Evolutionary conservation across 345 rosid genomes (phyloP).

Genomic region (Camelina hispida): DNA sequence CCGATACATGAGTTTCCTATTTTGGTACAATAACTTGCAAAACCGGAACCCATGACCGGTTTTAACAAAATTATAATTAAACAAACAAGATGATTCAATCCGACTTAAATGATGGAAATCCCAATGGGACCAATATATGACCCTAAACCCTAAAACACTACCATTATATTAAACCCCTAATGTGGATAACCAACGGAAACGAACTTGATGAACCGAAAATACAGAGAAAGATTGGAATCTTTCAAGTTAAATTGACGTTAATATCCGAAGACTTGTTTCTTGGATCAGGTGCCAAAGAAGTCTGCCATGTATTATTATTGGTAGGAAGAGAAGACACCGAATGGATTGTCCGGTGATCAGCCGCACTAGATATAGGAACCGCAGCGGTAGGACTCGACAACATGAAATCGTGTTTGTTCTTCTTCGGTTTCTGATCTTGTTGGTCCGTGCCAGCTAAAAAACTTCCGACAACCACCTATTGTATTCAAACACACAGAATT

Average conservation of each 20-base stretch:
- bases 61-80: not conserved
- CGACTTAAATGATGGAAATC: constrained; percentile 2
- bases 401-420: constrained; percentile 55
- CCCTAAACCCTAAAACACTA: constrained; percentile 31
- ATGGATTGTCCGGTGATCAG: constrained; percentile 37
- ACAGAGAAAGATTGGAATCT: constrained; percentile 6
- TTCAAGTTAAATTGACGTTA: constrained; percentile 36
- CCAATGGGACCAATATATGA: constrained; percentile 21
- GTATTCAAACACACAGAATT: constrained; percentile 13
- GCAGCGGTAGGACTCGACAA: constrained; percentile 46
- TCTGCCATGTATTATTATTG: constrained; percentile 36
- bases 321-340: constrained; percentile 28
- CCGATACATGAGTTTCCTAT: not conserved
- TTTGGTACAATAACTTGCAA: constrained; percentile 1
- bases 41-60: constrained; percentile 12
- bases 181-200: not conserved
- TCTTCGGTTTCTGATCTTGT: constrained; percentile 73
- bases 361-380: constrained; percentile 42
- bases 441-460: constrained; percentile 72
- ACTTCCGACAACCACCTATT: constrained; percentile 92
- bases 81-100: constrained; percentile 25
- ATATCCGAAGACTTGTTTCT: constrained; percentile 36
- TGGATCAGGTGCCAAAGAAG: constrained; percentile 40
- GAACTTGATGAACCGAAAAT: not conserved
- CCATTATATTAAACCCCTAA: constrained; percentile 24